Base-by-base conservation (phyloP, 2,329 filamentous ascomycete species). In the Aureobasidium namibiae region DNA sequence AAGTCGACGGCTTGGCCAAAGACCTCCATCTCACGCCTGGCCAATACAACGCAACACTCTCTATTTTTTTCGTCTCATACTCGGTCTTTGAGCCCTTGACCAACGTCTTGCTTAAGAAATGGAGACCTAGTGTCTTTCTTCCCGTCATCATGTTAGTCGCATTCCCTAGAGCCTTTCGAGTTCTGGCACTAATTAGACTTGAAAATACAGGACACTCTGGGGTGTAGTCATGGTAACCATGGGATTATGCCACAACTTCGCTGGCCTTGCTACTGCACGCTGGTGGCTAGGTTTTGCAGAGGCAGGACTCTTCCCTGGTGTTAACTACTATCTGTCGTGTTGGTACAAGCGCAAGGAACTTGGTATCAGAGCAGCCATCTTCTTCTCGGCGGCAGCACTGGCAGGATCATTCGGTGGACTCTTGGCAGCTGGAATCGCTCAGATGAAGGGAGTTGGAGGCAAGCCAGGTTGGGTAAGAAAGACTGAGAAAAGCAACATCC, bases 291-390 rank as follows among this genome's bases (percentile, higher is more conserved):
- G 69, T 7, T 58, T 71, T 11, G 63, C 67, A 3, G 69, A 71
- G 26, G 62, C 61, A 11, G 64, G 63, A 3, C 61, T 69, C 0
- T 90, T 89, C 67, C 88, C 88, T 0, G 87, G 86, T 1, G 82
- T 91, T 16, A 88, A 88, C 65, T 92, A 90, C 71, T 91, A 91
- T 68, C 80, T 94, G 0, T 88, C 85, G 0, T 92, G 88, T 69
- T 95, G 90, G 90, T 95, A 94, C 67, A 87, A 83, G 68, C 80
- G 89, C 36, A 82, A 80, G 16, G 90, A 95, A 67, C 88, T 94
- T 58, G 90, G 89, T 52, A 80, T 90, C n/a, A 83, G 90, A 36
- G 84, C 87, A 62, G 88, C 89, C 14, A 83, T 91, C 60, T 92
- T 94, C 76, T 95, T 94, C 76, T 90, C 88, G 0, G 88, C 89